Evolutionary conservation across 176 grass and related monocot genomes (phyloP), one percentile per base, ranked within the genome.

Genomic region (Eleusine indica): DNA sequence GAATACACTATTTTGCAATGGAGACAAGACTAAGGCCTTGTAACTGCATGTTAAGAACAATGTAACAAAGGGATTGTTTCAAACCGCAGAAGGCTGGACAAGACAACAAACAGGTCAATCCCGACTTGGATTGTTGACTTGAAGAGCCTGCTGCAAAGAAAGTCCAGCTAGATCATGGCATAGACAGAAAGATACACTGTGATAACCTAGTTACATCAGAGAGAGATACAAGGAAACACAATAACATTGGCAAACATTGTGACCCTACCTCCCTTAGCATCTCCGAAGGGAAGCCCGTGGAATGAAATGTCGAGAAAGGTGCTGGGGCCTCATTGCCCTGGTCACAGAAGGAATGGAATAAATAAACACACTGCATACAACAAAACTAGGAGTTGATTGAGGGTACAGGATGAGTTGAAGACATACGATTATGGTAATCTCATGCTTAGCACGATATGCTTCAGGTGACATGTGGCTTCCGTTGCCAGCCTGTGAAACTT

Each of bases 381-480:
- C 32, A 32, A 10, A 73, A 77, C 18, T 46, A 61, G 30, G 28
- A 87, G 25, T 39, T 37, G 47, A 30, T 16, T 40, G n/a, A 86
- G 14, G 66, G 2, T 58, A 84, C 63, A 75, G 21, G 62, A 61
- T 32, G 14, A 81, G 76, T 42, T 84, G 47, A 57, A 76, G 19
- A 82, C 80, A 79, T 91, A 97, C 94, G 21, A 88, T 5, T 3
- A 95, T 86, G 79, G 90, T 84, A 74, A 98, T 95, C 84, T 98
- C 95, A 73, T 98, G 95, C 52, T 93, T 90, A 49, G 57, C 29
- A 70, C 95, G 91, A 83, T 98, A 98, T 66, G 89, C 90, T 38
- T 93, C 90, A 21, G 80, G 65, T 4, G 90, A 91, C 16, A 80
- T 71, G 78, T 6, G 21, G 54, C 37, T 88, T 66, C 84, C 89